Evolutionary conservation across 2,329 filamentous ascomycete genomes (phyloP), one percentile per base, ranked within the genome.

Genomic region (Podosphaera fusca): DNA sequence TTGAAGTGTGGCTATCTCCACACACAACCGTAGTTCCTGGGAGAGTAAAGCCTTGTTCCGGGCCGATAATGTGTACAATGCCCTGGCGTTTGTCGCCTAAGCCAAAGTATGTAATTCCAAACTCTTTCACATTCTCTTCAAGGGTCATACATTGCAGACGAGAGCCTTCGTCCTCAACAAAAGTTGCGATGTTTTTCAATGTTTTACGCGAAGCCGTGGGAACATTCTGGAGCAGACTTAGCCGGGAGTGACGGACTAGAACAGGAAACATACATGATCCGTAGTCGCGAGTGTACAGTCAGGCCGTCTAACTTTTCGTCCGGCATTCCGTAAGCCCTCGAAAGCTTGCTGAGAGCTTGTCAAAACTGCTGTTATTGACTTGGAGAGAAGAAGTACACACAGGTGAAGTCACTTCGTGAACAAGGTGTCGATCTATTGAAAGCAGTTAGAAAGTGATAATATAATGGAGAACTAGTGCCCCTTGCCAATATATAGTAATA

Each of bases 331-430:
- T 56, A 96, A 79, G 55, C 90, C 90, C 70, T 98, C 92, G 66
- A 96, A 98, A 53, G 92, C 92, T 87, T 96, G 92, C 82, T 88
- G 67, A 65, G 33, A 51, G 56, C 59, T 66, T 46, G 66, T 61
- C 62, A 21, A 57, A 61, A 59, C 29, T 21, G 55, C 45, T 58
- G 49, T 59, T 53, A 31, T 38, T 8, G 10, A 51, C 30, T 30
- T 51, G 31, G 49, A 33, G 21, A 5, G 12, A 30, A 55, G 54
- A 40, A 53, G 33, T 60, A 71, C 82, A 68, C 78, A 88, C 85
- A 61, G 92, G 92, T 65, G 90, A 95, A 65, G 92, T 98, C 69
- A 98, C 92, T 76, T 98, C 92, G 70, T 98, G 92, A 60, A 96
- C 89, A 61, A 98, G 78, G 76, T 98, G 92, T 70, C 92, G 80